phyloP scores from a whole-genome alignment of 2,329 filamentous ascomycete species.

The Trichophyton schoenleinii region DNA sequence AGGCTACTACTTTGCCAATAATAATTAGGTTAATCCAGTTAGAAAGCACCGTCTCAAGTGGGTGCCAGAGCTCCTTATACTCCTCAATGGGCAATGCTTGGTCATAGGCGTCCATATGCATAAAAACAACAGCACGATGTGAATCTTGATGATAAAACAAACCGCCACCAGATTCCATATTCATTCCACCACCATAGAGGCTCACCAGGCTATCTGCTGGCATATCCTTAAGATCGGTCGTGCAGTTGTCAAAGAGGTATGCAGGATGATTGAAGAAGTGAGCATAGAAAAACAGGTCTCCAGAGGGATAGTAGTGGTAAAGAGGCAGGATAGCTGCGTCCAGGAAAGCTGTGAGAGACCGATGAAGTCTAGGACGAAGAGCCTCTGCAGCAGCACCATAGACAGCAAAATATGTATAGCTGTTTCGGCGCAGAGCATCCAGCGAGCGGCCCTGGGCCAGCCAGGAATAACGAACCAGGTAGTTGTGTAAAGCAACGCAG shows the following conservation, averaged over 20 bases:
- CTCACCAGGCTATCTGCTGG: slow-evolving; percentile 13
- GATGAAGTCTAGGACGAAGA: not conserved
- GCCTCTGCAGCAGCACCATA: not conserved
- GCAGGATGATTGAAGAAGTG: not conserved
- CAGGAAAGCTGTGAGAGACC: not conserved
- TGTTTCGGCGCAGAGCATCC: not conserved
- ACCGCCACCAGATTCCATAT: slow-evolving; percentile 14
- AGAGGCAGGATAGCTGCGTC: not conserved
- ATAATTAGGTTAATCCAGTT: slow-evolving; percentile 18
- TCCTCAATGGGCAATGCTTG: slow-evolving; percentile 13
- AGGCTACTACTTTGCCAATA: slow-evolving; percentile 14
- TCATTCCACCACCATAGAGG: slow-evolving; percentile 9
- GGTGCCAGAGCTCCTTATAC: slow-evolving; percentile 15
- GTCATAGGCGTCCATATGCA: slow-evolving; percentile 9
- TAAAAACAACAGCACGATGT: slow-evolving; percentile 11
- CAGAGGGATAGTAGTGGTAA: not conserved
- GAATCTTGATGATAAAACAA: slow-evolving; percentile 19
- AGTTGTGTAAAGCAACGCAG: slow-evolving; percentile 24
- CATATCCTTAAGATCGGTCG: slow-evolving; percentile 8
- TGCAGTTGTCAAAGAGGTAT: slow-evolving; percentile 10
- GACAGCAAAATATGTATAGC: not conserved
- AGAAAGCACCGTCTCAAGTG: slow-evolving; percentile 18
- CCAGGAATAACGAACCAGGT: slow-evolving; percentile 20
- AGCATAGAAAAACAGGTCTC: not conserved
- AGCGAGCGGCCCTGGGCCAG: not conserved